These are phyloP conservation scores for Delitschia confertaspora DNA, from an alignment of 495 filamentous ascomycete genomes.

Conservation along the genomic window DNA sequence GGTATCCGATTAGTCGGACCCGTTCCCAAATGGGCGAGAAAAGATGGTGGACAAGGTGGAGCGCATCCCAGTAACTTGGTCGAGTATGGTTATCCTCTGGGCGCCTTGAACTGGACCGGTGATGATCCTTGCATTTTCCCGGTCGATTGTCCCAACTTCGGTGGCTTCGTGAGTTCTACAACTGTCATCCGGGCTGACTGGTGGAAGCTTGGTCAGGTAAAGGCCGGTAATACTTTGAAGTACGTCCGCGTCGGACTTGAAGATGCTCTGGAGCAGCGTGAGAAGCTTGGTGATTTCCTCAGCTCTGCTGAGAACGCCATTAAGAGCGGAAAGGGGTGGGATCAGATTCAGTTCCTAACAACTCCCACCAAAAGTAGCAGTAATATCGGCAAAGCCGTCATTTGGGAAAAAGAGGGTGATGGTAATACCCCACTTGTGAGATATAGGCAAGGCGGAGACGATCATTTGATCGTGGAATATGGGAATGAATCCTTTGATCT, in stretches of 20 bases:
- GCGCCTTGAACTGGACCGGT: slow-evolving; percentile 50
- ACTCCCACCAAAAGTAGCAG: slow-evolving; percentile 10
- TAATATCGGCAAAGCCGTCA: slow-evolving; percentile 33
- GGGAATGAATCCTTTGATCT: slow-evolving; percentile 43
- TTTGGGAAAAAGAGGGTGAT: slow-evolving; percentile 35
- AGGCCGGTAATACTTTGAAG: slow-evolving; percentile 47
- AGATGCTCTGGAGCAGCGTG: slow-evolving; percentile 37
- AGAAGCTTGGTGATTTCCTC: slow-evolving; percentile 36
- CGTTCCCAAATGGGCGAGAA: slow-evolving; percentile 46
- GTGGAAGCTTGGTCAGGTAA: slow-evolving; percentile 54
- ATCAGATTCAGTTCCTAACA: slow-evolving; percentile 28
- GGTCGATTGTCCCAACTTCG: slow-evolving; percentile 50
- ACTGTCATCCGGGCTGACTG: slow-evolving; percentile 48
- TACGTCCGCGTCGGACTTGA: slow-evolving; percentile 41
- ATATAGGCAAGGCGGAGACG: slow-evolving; percentile 50
- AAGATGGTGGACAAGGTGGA: slow-evolving; percentile 52
- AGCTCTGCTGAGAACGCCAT: slow-evolving; percentile 29
- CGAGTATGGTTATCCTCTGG: slow-evolving; percentile 51
- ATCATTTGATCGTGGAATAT: slow-evolving; percentile 47
- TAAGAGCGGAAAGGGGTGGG: slow-evolving; percentile 18
- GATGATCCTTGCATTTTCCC: slow-evolving; percentile 52
- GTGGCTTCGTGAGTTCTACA: slow-evolving; percentile 48
- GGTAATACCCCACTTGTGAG: slow-evolving; percentile 38
- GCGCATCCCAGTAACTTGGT: slow-evolving; percentile 51
- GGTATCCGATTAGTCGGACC: slow-evolving; percentile 52